phyloP scores from a whole-genome alignment of 805 yeast genomes.

The Kurtzmaniella cleridarum region DNA sequence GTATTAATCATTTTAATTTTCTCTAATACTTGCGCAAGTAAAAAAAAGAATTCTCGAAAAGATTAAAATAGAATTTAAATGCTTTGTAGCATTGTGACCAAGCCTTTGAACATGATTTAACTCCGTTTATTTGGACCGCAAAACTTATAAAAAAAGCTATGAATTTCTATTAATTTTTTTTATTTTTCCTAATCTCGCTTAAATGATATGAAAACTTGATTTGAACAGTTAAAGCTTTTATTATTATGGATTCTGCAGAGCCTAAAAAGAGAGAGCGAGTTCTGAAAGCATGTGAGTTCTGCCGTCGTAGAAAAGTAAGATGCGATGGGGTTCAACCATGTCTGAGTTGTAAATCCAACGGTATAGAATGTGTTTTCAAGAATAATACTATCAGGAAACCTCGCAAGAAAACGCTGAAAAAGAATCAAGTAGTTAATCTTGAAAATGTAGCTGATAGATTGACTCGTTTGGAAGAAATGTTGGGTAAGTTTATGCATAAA shows the following conservation, averaged over 20 bases:
- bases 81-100: too few species aligned
- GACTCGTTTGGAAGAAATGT: neutral
- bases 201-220: conserved; percentile 1
- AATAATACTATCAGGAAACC: conserved; percentile 14
- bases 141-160: too few species aligned
- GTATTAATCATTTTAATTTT: too few species aligned
- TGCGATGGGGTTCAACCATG: conserved; percentile 29
- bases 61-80: too few species aligned
- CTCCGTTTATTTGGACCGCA: too few species aligned
- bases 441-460: conserved; percentile 1
- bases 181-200: neutral
- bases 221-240: neutral
- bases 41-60: too few species aligned
- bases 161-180: too few species aligned
- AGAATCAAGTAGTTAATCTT: neutral
- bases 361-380: conserved; percentile 15
- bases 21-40: too few species aligned
- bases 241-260: neutral
- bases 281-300: conserved; percentile 38
- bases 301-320: conserved; percentile 28
- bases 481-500: neutral
- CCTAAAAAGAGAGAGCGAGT: conserved; percentile 16
- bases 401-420: neutral
- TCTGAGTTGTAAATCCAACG: conserved; percentile 21
- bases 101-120: too few species aligned